phyloP scores from a whole-genome alignment of 2,329 filamentous ascomycete species.

The Coniochaeta prunicola region DNA sequence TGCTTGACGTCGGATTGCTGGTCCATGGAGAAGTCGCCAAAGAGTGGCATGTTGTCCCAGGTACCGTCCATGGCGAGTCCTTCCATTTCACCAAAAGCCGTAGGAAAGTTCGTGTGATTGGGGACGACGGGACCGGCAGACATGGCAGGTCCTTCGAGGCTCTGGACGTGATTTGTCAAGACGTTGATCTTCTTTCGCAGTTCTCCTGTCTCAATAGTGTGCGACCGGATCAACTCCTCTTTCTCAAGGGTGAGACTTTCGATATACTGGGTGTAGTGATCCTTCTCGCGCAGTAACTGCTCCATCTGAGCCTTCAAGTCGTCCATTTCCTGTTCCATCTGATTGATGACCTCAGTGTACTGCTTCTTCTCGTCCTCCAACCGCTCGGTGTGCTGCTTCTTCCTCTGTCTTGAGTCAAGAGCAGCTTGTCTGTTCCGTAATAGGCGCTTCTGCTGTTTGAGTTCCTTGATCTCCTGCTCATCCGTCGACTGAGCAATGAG shows the following conservation, averaged over 20 bases:
- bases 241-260: constrained; percentile 77
- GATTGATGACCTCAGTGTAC: constrained; percentile 66
- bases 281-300: constrained; percentile 65
- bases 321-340: constrained; percentile 71
- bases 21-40: constrained; percentile 62
- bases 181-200: constrained; percentile 88
- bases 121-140: constrained; percentile 23
- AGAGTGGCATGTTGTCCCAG: constrained; percentile 78
- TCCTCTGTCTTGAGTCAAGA: constrained; percentile 91
- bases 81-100: constrained; percentile 76
- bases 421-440: constrained; percentile 94
- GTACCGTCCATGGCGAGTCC: constrained; percentile 71
- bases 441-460: constrained; percentile 96
- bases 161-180: constrained; percentile 65
- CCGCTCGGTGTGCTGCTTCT: constrained; percentile 96
- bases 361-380: constrained; percentile 96
- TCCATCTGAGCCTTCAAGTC: constrained; percentile 63
- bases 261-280: constrained; percentile 68
- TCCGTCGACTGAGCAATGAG: constrained; percentile 83
- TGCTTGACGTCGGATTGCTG: constrained; percentile 44
- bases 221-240: constrained; percentile 79
- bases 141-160: constrained; percentile 58
- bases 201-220: constrained; percentile 85
- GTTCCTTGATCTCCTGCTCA: constrained; percentile 91
- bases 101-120: constrained; percentile 56